phyloP scores from a whole-genome alignment of 192 early-diverging fungal species.

The Linnemannia schmuckeri region DNA sequence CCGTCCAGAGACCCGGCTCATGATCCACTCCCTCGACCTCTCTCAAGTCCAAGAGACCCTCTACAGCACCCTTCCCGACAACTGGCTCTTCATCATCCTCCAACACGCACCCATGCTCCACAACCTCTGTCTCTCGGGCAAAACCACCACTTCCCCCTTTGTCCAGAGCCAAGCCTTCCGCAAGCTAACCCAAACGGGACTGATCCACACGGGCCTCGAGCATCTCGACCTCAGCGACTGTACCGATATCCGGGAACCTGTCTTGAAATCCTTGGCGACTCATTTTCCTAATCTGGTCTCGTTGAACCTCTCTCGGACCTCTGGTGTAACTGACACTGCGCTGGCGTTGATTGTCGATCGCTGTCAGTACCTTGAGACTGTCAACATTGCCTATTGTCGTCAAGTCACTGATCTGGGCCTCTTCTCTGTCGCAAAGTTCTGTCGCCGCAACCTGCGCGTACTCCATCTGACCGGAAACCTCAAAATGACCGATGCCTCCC shows the following conservation, averaged over 20 bases:
- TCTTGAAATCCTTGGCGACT: slow-evolving; percentile 20
- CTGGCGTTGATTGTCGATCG: slow-evolving; percentile 43
- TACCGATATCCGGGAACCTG: slow-evolving; percentile 41
- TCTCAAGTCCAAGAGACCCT: slow-evolving; percentile 44
- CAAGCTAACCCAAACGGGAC: slow-evolving; percentile 12
- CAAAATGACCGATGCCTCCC: slow-evolving; percentile 59
- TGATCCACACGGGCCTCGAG: slow-evolving; percentile 25
- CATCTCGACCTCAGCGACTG: slow-evolving; percentile 46
- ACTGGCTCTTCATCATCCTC: slow-evolving; percentile 46
- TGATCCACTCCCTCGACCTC: slow-evolving; percentile 34
- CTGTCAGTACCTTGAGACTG: slow-evolving; percentile 42
- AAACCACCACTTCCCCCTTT: slow-evolving; percentile 41
- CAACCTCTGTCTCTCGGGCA: slow-evolving; percentile 45
- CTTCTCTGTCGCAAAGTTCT: slow-evolving; percentile 49
- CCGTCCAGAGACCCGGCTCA: not conserved
- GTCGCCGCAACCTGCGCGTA: slow-evolving; percentile 42
- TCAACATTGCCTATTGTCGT: slow-evolving; percentile 46
- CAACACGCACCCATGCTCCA: slow-evolving; percentile 36
- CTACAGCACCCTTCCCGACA: slow-evolving; percentile 43
- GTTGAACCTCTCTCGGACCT: slow-evolving; percentile 38
- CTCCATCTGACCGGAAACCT: slow-evolving; percentile 60
- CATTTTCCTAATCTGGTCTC: slow-evolving; percentile 47
- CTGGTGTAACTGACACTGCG: slow-evolving; percentile 42
- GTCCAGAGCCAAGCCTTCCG: slow-evolving; percentile 43
- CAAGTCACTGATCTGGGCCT: slow-evolving; percentile 40